Conservation (phyloP, 2,329 filamentous ascomycete species). For the Uncinocarpus reesii region DNA sequence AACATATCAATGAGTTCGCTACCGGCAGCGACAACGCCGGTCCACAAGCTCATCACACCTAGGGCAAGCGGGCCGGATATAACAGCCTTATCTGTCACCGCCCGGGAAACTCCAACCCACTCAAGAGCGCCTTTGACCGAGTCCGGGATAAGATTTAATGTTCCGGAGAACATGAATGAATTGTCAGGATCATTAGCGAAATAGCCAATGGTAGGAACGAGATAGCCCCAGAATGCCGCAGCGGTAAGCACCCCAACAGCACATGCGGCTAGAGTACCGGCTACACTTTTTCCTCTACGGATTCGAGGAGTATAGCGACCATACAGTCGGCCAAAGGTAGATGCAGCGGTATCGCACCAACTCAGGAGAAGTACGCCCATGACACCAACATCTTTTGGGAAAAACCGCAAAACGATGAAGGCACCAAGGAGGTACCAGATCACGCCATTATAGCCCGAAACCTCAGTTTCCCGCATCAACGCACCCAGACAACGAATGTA, state of each 20-base stretch:
- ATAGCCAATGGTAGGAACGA: constrained; percentile 59
- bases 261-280: constrained; percentile 77
- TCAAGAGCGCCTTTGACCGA: constrained; percentile 51
- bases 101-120: constrained; percentile 28
- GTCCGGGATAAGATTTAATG: constrained; percentile 56
- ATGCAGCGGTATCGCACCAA: constrained; percentile 97
- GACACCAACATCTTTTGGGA: constrained; percentile 86
- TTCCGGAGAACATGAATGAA: constrained; percentile 71
- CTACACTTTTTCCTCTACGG: constrained; percentile 79
- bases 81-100: constrained; percentile 45
- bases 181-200: constrained; percentile 59
- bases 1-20: constrained; percentile 88
- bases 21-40: constrained; percentile 75
- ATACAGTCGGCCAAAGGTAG: constrained; percentile 82
- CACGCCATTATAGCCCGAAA: constrained; percentile 87
- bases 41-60: constrained; percentile 70
- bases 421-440: constrained; percentile 92
- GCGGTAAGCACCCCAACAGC: constrained; percentile 73
- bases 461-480: constrained; percentile 95
- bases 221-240: constrained; percentile 75
- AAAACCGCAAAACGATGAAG: constrained; percentile 73
- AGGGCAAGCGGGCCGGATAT: constrained; percentile 64
- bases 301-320: constrained; percentile 81
- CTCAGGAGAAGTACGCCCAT: constrained; percentile 82
- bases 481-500: constrained; percentile 80